phyloP scores from a whole-genome alignment of 495 filamentous ascomycete species.

The Barbatosphaeria neglecta region DNA sequence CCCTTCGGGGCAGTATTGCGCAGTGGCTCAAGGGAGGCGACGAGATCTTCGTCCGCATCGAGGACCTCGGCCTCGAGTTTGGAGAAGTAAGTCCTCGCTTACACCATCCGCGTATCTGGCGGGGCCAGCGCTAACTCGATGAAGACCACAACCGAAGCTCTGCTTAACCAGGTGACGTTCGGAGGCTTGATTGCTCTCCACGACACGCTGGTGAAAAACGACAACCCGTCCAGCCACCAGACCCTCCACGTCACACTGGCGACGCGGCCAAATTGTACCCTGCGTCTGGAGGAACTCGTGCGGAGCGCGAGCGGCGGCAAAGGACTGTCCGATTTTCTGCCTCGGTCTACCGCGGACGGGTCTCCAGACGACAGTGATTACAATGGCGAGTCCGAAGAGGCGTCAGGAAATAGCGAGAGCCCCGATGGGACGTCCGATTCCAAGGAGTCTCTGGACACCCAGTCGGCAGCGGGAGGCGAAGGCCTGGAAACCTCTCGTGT shows the following conservation, averaged over 20 bases:
- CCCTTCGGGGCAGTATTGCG: slow-evolving; percentile 53
- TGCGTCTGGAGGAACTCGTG: slow-evolving; percentile 17
- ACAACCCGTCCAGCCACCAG: slow-evolving; percentile 8
- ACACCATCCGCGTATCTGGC: slow-evolving; percentile 3
- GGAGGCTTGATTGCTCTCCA: slow-evolving; percentile 19
- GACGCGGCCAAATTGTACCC: slow-evolving; percentile 16
- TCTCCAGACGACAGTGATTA: background rate
- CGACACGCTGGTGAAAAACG: slow-evolving; percentile 26
- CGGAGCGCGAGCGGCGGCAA: slow-evolving; percentile 18
- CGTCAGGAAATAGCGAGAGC: slow-evolving; percentile 3
- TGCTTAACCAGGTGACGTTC: slow-evolving; percentile 14
- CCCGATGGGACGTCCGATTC: background rate
- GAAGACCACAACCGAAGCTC: background rate
- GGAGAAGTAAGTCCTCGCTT: slow-evolving; percentile 51
- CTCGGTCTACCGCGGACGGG: background rate
- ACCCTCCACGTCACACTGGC: slow-evolving; percentile 18
- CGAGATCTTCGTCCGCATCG: slow-evolving; percentile 57
- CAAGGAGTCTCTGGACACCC: background rate
- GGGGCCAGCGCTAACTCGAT: background rate
- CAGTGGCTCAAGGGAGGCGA: slow-evolving; percentile 56
- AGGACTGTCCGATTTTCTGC: slow-evolving; percentile 8
- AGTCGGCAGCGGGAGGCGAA: background rate
- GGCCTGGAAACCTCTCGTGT: background rate
- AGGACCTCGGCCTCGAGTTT: slow-evolving; percentile 56
- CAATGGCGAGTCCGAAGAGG: slow-evolving; percentile 11